A percentile compares a stretch with the other conserved stretches of the same genome.
These are phyloP conservation scores for Corylus americana DNA, from an alignment of 306 rosid genomes.

Conservation along the genomic window DNA sequence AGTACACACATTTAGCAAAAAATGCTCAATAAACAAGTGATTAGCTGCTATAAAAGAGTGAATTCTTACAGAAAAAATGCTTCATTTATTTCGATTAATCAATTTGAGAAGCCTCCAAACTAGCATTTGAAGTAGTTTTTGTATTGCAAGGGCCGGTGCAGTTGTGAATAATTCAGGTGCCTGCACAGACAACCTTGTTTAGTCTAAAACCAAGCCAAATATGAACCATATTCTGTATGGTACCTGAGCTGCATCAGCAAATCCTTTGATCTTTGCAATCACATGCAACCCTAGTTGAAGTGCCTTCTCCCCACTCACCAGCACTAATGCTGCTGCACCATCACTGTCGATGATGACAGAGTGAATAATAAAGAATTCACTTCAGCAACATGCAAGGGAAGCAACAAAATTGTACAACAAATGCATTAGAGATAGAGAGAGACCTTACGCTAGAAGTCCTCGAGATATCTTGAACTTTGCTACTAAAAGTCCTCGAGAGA, in stretches of 20 bases:
- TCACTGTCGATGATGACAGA: slow-evolving; percentile 56
- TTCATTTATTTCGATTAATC: slow-evolving; percentile 88
- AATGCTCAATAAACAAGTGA: slow-evolving; percentile 17
- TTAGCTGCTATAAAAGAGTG: background rate
- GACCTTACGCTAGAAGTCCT: slow-evolving; percentile 70
- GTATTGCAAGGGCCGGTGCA: slow-evolving; percentile 87
- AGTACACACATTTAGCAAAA: slow-evolving; percentile 7
- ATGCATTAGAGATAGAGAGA: background rate
- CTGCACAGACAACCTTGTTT: slow-evolving; percentile 47
- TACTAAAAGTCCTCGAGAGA: too few relatives aligned
- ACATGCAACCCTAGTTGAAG: slow-evolving; percentile 76
- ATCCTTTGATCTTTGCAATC: slow-evolving; percentile 87
- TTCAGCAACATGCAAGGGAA: slow-evolving; percentile 7
- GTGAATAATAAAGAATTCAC: slow-evolving; percentile 20
- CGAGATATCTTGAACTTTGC: too few relatives aligned
- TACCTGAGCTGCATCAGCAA: slow-evolving; percentile 95
- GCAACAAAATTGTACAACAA: background rate
- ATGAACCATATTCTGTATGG: slow-evolving; percentile 16
- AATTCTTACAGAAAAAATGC: slow-evolving; percentile 77
- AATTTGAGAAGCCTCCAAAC: slow-evolving; percentile 76
- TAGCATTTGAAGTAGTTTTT: slow-evolving; percentile 80
- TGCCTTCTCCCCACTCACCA: slow-evolving; percentile 87
- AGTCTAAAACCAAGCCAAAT: slow-evolving; percentile 30
- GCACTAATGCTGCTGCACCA: slow-evolving; percentile 93
- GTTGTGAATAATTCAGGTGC: slow-evolving; percentile 87